phyloP scores from a whole-genome alignment of 2,329 filamentous ascomycete genomes.

The Neofusicoccum parvum region DNA sequence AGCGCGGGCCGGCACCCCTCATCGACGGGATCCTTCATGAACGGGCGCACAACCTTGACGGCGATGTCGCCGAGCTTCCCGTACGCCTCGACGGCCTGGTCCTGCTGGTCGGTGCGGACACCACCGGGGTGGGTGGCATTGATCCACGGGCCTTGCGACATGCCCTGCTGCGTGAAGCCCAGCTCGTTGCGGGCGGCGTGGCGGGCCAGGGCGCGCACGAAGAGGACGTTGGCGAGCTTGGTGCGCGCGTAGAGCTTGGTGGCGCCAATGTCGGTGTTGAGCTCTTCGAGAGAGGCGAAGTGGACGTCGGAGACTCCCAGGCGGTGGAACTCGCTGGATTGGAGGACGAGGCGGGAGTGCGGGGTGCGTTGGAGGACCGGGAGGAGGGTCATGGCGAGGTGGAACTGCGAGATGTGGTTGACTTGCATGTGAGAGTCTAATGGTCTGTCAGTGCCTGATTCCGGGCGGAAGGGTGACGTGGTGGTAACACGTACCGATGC shows the following conservation, averaged over 20 bases:
- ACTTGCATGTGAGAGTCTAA: slow-evolving; percentile 53
- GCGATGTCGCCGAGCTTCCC: slow-evolving; percentile 50
- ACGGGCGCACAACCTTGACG: slow-evolving; percentile 46
- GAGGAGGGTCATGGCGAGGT: slow-evolving; percentile 50
- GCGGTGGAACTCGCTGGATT: slow-evolving; percentile 54
- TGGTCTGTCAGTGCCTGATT: background rate
- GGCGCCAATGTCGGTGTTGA: slow-evolving; percentile 54
- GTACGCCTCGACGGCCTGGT: slow-evolving; percentile 54
- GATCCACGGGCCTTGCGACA: slow-evolving; percentile 42
- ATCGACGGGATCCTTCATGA: slow-evolving; percentile 54
- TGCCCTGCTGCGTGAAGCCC: slow-evolving; percentile 28
- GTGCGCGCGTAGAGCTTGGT: slow-evolving; percentile 52
- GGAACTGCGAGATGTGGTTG: slow-evolving; percentile 54
- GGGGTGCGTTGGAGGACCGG: slow-evolving; percentile 42
- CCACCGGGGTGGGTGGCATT: slow-evolving; percentile 55
- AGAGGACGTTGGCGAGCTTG: slow-evolving; percentile 54
- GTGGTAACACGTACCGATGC: slow-evolving; percentile 34
- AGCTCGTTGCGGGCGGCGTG: slow-evolving; percentile 43
- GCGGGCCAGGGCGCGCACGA: slow-evolving; percentile 46
- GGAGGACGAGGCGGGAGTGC: slow-evolving; percentile 51
- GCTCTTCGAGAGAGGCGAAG: slow-evolving; percentile 50
- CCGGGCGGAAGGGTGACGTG: background rate
- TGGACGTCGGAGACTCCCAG: slow-evolving; percentile 32
- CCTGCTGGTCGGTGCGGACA: slow-evolving; percentile 51
- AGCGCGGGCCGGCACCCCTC: slow-evolving; percentile 51